Evolutionary conservation across 192 early-diverging fungal species (phyloP).

Genomic region (Mortierella alpina): DNA sequence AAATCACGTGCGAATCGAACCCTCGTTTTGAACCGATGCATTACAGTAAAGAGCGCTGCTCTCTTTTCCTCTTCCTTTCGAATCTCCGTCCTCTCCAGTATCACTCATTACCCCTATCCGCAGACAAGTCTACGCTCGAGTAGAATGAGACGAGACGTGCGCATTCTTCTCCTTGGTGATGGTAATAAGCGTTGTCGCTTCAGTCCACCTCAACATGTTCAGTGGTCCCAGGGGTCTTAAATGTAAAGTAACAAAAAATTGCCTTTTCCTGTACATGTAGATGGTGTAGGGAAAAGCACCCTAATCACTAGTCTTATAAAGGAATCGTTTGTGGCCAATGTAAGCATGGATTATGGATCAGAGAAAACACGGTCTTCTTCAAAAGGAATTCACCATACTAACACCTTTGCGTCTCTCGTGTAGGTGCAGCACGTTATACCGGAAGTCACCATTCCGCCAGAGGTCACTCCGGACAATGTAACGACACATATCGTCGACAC

Average conservation of each 20-base stretch:
- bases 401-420: background rate
- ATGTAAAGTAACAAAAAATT: slow-evolving; percentile 2
- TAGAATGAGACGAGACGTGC: slow-evolving; percentile 86
- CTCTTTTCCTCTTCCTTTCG: background rate
- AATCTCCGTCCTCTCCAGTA: background rate
- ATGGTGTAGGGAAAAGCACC: slow-evolving; percentile 96
- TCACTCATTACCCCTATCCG: background rate
- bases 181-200: slow-evolving; percentile 59
- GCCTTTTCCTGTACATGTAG: slow-evolving; percentile 46
- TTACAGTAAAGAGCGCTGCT: background rate
- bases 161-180: slow-evolving; percentile 94
- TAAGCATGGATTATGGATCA: slow-evolving; percentile 48
- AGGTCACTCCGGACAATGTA: slow-evolving; percentile 95
- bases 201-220: background rate
- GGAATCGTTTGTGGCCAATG: slow-evolving; percentile 94
- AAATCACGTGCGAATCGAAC: slow-evolving; percentile 1
- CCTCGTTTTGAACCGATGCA: background rate
- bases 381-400: background rate
- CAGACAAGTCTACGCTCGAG: background rate
- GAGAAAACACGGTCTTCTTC: background rate
- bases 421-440: slow-evolving; percentile 98
- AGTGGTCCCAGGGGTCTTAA: background rate
- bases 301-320: slow-evolving; percentile 97
- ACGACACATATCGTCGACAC: slow-evolving; percentile 99
- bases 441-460: slow-evolving; percentile 99